These are phyloP conservation scores for Auricularia cornea DNA, from an alignment of 768 basidiomycete genomes.

Conservation along the genomic window DNA sequence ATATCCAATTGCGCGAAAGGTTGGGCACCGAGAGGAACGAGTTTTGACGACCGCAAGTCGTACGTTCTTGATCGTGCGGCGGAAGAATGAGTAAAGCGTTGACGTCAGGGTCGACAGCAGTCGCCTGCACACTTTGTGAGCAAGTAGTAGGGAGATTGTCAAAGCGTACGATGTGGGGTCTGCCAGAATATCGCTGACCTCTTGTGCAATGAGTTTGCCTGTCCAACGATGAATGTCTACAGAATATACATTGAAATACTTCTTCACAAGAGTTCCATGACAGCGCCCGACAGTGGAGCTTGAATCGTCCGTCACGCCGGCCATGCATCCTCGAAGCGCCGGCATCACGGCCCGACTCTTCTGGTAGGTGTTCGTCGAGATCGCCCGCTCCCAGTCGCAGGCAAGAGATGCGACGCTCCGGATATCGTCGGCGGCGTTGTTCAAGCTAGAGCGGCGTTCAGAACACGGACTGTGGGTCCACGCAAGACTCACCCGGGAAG, in stretches of 20 bases:
- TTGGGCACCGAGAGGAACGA: conserved; percentile 76
- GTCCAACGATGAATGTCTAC: conserved; percentile 1
- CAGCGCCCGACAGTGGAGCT: conserved; percentile 93
- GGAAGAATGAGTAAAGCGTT: conserved; percentile 90
- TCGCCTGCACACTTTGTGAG: too few species aligned
- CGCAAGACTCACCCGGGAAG: conserved; percentile 82
- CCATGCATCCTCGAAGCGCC: conserved; percentile 85
- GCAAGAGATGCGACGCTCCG: conserved; percentile 92
- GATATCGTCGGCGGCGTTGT: conserved; percentile 92
- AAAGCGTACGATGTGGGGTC: conserved; percentile 68
- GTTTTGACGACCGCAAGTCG: conserved; percentile 85
- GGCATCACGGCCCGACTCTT: conserved; percentile 62
- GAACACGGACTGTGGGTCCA: neutral
- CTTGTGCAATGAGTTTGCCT: conserved; percentile 78
- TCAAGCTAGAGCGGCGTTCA: conserved; percentile 45
- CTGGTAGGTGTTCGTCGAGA: conserved; percentile 66
- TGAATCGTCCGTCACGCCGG: conserved; percentile 91
- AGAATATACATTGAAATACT: neutral
- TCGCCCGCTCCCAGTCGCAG: conserved; percentile 78
- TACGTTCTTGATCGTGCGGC: conserved; percentile 91
- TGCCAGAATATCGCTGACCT: conserved; percentile 70
- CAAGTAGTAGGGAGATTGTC: too few species aligned
- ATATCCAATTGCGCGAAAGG: conserved; percentile 74
- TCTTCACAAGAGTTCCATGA: conserved; percentile 94
- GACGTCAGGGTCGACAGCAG: conserved; percentile 77